Base-by-base conservation (phyloP, 805 yeast genomes). In the Yarrowia sp. region DNA sequence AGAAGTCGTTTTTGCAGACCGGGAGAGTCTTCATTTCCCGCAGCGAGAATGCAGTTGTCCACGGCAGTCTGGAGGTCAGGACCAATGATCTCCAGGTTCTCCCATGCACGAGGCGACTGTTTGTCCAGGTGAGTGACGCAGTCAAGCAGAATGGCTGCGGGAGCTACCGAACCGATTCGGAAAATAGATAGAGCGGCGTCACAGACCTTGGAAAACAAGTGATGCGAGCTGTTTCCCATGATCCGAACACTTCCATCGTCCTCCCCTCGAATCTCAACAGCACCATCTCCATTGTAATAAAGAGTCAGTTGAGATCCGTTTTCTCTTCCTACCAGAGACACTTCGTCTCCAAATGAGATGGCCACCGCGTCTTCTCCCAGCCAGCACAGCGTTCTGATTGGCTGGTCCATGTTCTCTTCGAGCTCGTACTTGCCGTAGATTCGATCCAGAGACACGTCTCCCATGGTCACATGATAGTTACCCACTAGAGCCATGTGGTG, bases 311-410 rank as follows among this genome's bases (percentile, higher is more conserved):
- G 64, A 0, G 73, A 75, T 16, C 84, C 85, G 71, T 84, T 87
- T 11, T 86, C 85, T 0, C 97, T 94, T 0, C 96, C 97, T 43
- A 89, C 82, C 15, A 93, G 75, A 70, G 84, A 84, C 36, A 92
- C 73, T 66, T 89, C 92, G 72, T 89, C 94, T 2, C 83, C 79
- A 70, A 78, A 78, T 0, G 86, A 79, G 12, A 89, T 75, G 0
- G 88, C 87, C 0, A 93, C 86, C 0, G 95, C 91, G 77, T 92
- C 97, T 72, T 88, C 86, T 0, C 94, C 91, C 75, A 97, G 89
- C 98, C 98, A 95, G 69, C 82, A 53, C 1, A 65, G 42, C 12
- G 32, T 35, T 40, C 65, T 9, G 48, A 63, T 38, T 1, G 45
- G n/a, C 40, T n/a, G 36, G 26, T 49, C 48, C 22, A 14, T 14